These are phyloP conservation scores for Cystoderma amianthinum DNA, from an alignment of 768 basidiomycete species.

Conservation along the genomic window DNA sequence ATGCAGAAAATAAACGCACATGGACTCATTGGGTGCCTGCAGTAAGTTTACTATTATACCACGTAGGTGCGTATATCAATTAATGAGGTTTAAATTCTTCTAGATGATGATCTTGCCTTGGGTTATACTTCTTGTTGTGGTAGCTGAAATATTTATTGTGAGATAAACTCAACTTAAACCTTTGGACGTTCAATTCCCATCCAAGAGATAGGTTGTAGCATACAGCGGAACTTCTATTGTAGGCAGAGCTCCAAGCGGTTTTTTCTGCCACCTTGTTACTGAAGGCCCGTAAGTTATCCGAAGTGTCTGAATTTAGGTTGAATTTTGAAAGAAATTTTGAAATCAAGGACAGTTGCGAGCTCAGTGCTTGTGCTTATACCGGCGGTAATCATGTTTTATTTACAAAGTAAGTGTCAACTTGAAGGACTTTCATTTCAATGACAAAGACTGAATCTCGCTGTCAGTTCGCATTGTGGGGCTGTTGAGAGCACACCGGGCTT, in stretches of 20 bases:
- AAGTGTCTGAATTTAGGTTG: not conserved
- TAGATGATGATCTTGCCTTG: not conserved
- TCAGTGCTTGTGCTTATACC: constrained; percentile 5
- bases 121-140: not conserved
- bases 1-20: too few relatives aligned
- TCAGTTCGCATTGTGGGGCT: constrained; percentile 10
- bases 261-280: constrained; percentile 11
- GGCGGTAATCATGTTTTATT: constrained; percentile 8
- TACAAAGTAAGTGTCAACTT: constrained; percentile 7
- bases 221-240: constrained; percentile 4
- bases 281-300: constrained; percentile 7
- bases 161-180: not conserved
- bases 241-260: constrained; percentile 6
- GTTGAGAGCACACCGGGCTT: constrained; percentile 8
- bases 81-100: not conserved
- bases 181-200: not conserved
- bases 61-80: not conserved
- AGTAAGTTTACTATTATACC: not conserved
- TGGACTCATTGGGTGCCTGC: not conserved
- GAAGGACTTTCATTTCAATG: not conserved
- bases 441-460: not conserved
- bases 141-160: not conserved
- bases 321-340: not conserved
- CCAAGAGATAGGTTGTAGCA: not conserved
- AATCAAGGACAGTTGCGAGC: constrained; percentile 2